Conservation (phyloP, 2,329 filamentous ascomycete species). For the Conoideocrella luteorostrata region DNA sequence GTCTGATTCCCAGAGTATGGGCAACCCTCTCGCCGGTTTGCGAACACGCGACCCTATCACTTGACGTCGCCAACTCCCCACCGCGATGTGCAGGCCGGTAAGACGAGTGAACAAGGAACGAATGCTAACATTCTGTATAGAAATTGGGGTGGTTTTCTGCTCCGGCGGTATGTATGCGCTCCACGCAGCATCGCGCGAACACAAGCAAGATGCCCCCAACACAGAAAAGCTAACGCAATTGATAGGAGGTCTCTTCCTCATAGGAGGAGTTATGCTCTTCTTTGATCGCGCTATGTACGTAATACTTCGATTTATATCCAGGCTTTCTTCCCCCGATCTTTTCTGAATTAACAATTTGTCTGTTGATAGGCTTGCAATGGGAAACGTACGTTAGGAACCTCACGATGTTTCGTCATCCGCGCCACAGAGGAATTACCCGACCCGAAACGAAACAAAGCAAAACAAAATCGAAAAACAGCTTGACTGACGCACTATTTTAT, state of each 20-base stretch:
- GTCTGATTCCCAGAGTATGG: conserved; percentile 88
- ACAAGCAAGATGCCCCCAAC: no score
- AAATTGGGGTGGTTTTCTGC: conserved; percentile 96
- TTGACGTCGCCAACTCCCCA: background rate
- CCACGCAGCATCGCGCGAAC: conserved; percentile 11
- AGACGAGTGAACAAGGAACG: background rate
- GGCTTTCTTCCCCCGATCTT: background rate
- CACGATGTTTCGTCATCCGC: conserved; percentile 1
- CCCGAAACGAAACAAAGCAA: conserved; percentile 11
- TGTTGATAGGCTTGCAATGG: conserved; percentile 77
- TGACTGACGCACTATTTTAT: conserved; percentile 10
- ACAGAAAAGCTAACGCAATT: background rate
- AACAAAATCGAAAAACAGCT: background rate
- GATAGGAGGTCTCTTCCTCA: conserved; percentile 85
- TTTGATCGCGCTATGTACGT: conserved; percentile 92
- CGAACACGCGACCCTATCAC: background rate
- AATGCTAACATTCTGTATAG: conserved; percentile 41
- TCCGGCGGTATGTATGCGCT: conserved; percentile 71
- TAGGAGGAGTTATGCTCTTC: conserved; percentile 92
- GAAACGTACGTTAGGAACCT: conserved; percentile 63
- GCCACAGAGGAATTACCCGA: conserved; percentile 4
- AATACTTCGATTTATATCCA: background rate
- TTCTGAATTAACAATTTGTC: background rate
- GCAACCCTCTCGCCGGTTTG: background rate
- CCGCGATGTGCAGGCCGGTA: background rate